Conservation (phyloP, 805 yeast species). For the Saccharomycopsis amapae region DNA sequence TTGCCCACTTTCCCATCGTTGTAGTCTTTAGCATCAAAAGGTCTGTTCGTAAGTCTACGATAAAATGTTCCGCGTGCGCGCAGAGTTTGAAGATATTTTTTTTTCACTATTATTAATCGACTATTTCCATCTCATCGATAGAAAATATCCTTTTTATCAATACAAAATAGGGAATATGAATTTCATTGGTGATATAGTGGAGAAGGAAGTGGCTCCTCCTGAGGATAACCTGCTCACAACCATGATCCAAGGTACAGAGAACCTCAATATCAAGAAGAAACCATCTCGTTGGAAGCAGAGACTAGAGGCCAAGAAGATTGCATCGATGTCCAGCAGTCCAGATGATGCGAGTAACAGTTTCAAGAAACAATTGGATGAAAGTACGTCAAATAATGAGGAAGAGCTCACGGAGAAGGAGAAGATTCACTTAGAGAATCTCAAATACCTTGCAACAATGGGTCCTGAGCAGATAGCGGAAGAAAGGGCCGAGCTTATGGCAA, state of each 20-base stretch:
- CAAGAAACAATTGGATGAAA: slow-evolving; percentile 5
- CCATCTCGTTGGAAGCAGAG: slow-evolving; percentile 47
- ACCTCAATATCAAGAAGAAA: slow-evolving; percentile 26
- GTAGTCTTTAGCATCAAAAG: no score
- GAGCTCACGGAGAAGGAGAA: slow-evolving; percentile 56
- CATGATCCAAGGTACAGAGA: slow-evolving; percentile 5
- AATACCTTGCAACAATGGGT: slow-evolving; percentile 53
- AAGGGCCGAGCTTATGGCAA: slow-evolving; percentile 56
- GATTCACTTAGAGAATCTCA: slow-evolving; percentile 71
- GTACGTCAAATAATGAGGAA: slow-evolving; percentile 15
- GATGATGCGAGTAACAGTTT: slow-evolving; percentile 6
- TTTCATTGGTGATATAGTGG: slow-evolving; percentile 66
- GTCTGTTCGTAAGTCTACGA: no score
- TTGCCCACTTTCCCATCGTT: no score
- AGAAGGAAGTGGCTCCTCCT: slow-evolving; percentile 41
- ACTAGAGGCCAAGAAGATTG: slow-evolving; percentile 31
- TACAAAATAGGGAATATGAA: slow-evolving; percentile 39
- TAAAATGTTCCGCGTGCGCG: no score
- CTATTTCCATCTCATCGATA: neutral
- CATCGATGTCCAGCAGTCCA: slow-evolving; percentile 25
- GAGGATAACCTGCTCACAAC: slow-evolving; percentile 2
- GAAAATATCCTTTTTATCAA: no score
- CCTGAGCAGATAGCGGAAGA: slow-evolving; percentile 58
- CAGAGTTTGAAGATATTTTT: no score
- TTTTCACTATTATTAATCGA: no score